Base-by-base conservation (phyloP, 2,329 filamentous ascomycete species). In the Dothidotthia symphoricarpi region DNA sequence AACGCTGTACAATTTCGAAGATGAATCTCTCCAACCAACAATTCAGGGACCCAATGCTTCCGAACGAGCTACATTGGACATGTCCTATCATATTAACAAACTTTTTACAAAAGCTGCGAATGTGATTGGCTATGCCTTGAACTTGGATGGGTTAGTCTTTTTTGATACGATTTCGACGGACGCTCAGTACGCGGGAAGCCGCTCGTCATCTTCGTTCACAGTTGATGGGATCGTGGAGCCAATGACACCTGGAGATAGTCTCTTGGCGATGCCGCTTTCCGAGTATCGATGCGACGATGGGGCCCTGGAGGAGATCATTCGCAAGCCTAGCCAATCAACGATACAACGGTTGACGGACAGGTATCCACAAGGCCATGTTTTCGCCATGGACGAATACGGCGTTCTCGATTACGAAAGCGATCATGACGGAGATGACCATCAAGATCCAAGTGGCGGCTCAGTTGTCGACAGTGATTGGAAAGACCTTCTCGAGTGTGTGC, bases 291-390 rank as follows among this genome's bases (percentile, higher is more conserved):
- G n/a, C 24, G 37, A 34, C 11, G n/a, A 24, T 8, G 17, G 19
- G n/a, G 26, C 16, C 3, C 24, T 11, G 15, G 16, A 28, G 16
- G 30, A 38, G 12, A 12, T 30, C 26, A 12, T 16, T 16, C 14
- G 28, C 17, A 30, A 22, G 15, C 15, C 31, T 8, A 17, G 32
- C 9, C 43, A 46, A 27, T 43, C 43, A 12, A 25, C 43, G 5
- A 43, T 46, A 13, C 28, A 28, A 28, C 43, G 43, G 26, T 32
- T 46, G 17, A 46, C 33, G 14, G 27, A 35, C 19, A 22, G 14
- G n/a, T 44, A 47, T 17, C 26, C 36, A 17, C 40, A 31, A 16
- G 44, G 44, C 8, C 36, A 44, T 34, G 30, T 47, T 16, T 47
- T 47, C 13, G 31, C 31, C 3, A 28, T 38, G 15, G 44, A 44